Conservation (phyloP, 1,284 basidiomycete genomes). For the Boletus smithii region DNA sequence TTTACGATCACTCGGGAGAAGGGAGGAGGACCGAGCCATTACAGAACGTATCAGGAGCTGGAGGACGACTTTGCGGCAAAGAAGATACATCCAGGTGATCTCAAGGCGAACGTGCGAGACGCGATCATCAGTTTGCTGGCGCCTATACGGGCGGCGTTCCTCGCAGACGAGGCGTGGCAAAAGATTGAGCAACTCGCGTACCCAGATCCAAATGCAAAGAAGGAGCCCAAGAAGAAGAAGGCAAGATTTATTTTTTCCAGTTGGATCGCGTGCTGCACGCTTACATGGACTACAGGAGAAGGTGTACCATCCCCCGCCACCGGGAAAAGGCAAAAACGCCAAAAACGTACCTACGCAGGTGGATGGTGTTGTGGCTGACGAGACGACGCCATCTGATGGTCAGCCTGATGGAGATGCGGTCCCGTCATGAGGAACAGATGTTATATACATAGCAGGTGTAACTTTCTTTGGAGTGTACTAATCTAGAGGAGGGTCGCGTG, state of each 20-base stretch:
- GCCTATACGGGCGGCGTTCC: slow-evolving; percentile 80
- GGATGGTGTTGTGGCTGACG: slow-evolving; percentile 5
- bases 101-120: slow-evolving; percentile 82
- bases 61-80: slow-evolving; percentile 77
- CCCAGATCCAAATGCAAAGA: slow-evolving; percentile 69
- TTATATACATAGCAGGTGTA: not conserved
- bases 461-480: too few relatives aligned
- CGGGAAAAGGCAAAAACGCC: slow-evolving; percentile 66
- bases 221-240: slow-evolving; percentile 65
- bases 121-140: slow-evolving; percentile 77
- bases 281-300: slow-evolving; percentile 49
- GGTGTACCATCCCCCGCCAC: slow-evolving; percentile 75
- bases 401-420: slow-evolving; percentile 13
- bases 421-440: not conserved
- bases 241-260: slow-evolving; percentile 22
- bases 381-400: not conserved
- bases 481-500: too few relatives aligned
- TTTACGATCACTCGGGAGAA: slow-evolving; percentile 75
- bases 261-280: not conserved
- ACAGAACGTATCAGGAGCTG: slow-evolving; percentile 63
- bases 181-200: slow-evolving; percentile 80
- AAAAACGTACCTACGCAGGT: slow-evolving; percentile 10
- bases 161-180: slow-evolving; percentile 79
- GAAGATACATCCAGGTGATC: slow-evolving; percentile 85
- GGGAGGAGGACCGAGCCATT: slow-evolving; percentile 83